phyloP scores from a whole-genome alignment of 1,284 basidiomycete genomes.

The Inonotus hispidus region DNA sequence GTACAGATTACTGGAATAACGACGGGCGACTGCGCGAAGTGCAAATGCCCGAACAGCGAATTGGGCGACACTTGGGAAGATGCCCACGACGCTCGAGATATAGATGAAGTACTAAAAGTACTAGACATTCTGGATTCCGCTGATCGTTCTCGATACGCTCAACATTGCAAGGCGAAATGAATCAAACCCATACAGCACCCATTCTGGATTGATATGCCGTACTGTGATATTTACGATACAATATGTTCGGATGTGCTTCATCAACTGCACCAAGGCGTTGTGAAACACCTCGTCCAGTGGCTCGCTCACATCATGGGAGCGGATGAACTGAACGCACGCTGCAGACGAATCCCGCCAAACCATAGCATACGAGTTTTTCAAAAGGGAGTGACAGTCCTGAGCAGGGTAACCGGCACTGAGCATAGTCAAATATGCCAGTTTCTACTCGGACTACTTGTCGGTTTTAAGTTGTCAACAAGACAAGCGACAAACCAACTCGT shows the following conservation, averaged over 20 bases:
- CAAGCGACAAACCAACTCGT: constrained; percentile 11
- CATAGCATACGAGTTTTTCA: constrained; percentile 24
- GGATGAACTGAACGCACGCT: constrained; percentile 23
- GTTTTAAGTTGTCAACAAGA: neutral
- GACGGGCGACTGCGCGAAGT: constrained; percentile 14
- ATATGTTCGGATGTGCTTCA: constrained; percentile 31
- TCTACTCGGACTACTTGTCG: constrained; percentile 22
- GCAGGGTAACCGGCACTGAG: constrained; percentile 23
- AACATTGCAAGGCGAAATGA: neutral
- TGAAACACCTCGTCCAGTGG: constrained; percentile 28
- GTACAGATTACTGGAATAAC: constrained; percentile 17
- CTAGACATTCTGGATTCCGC: neutral
- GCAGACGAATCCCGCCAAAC: constrained; percentile 20
- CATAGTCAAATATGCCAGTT: constrained; percentile 23
- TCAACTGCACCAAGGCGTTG: constrained; percentile 29
- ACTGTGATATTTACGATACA: constrained; percentile 21
- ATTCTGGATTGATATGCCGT: constrained; percentile 23
- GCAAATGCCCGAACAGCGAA: neutral
- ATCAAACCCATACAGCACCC: constrained; percentile 11
- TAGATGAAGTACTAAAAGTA: neutral
- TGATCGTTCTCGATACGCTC: neutral
- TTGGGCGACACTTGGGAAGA: neutral
- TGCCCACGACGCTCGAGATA: constrained; percentile 8
- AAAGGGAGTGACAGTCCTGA: constrained; percentile 24
- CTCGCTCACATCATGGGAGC: constrained; percentile 17